Conservation (phyloP, 352 stramenopile genomes). For the Globisporangium ultimum region DNA sequence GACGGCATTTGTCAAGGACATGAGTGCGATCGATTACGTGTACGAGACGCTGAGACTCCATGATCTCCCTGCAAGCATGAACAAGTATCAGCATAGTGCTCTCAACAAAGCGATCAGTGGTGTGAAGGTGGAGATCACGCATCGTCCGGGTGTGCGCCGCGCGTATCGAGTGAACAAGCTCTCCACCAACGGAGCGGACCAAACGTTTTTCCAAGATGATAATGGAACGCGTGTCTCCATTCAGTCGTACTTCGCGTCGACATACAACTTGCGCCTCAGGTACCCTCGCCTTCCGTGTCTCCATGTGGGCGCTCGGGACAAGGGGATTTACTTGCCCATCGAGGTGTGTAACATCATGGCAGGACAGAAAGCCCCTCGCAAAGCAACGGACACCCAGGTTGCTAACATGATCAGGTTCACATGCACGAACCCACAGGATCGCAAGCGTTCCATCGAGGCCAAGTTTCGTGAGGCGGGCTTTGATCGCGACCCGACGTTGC, state of each 20-base stretch:
- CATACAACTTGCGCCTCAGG: slow-evolving; percentile 48
- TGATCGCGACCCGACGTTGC: slow-evolving; percentile 39
- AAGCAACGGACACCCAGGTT: slow-evolving; percentile 76
- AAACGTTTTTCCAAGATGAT: slow-evolving; percentile 64
- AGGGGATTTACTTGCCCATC: slow-evolving; percentile 81
- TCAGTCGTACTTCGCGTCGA: slow-evolving; percentile 51
- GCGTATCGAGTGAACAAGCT: slow-evolving; percentile 68
- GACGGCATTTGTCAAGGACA: slow-evolving; percentile 65
- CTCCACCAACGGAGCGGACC: slow-evolving; percentile 32
- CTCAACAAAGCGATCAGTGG: slow-evolving; percentile 58
- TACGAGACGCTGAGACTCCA: slow-evolving; percentile 24
- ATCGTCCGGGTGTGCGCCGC: slow-evolving; percentile 52
- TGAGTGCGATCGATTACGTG: slow-evolving; percentile 53
- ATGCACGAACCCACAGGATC: slow-evolving; percentile 46
- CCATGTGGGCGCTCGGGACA: slow-evolving; percentile 68
- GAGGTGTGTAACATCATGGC: slow-evolving; percentile 74
- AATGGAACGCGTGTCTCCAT: slow-evolving; percentile 43
- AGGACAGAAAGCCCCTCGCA: slow-evolving; percentile 74
- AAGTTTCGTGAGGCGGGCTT: slow-evolving; percentile 63
- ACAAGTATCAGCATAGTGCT: slow-evolving; percentile 37
- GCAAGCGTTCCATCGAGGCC: slow-evolving; percentile 56
- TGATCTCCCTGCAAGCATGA: slow-evolving; percentile 27
- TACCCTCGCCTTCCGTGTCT: slow-evolving; percentile 79
- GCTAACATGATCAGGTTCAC: slow-evolving; percentile 82
- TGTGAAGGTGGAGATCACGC: slow-evolving; percentile 64